Base-by-base conservation (phyloP, 495 filamentous ascomycete genomes). In the Apodospora peruviana region DNA sequence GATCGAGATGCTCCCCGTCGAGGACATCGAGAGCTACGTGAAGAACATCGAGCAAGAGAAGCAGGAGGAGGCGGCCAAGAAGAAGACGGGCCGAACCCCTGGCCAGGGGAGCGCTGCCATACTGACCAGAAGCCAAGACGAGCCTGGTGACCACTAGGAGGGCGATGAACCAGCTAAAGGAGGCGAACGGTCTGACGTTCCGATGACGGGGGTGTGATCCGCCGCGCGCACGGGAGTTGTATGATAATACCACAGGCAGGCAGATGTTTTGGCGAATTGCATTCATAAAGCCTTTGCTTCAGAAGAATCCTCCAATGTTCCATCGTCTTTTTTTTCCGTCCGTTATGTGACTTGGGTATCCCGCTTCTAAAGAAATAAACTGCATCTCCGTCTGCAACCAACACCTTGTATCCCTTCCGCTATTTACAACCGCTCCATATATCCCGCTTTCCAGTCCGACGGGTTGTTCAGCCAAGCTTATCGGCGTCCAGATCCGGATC, bases 41-140 rank as follows among this genome's bases (percentile, higher is more conserved):
- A 96, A 96, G 83, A 91, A 78, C 74, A 97, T 98, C 59, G 94
- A 98, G 76, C 85, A 88, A 52, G 93, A 97, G 81, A 98, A 98
- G 80, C 90, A 96, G 64, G 93, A 96, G 72, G 93, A 97, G 74
- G 91, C 91, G 10, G 87, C 87, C 25, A 91, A 87, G 79, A 96
- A 96, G 85, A 94, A 96, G 81, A 87, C 82, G 18, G 83, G 86
- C 41, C 81, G 87, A 46, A 81, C 79, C 52, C 80, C 84, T 12
- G 88, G 87, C 37, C 85, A 84, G 47, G 87, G 87, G 40, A 87
- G 77, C 52, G 82, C 87, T 3, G 82, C 89, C 27, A 91, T 91
- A 56, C 69, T 88, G 65, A 91, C 88, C 23, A 77, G 83, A 52
- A 73, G 75, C 40, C 75, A 80, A 56, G 80, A 77, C n/a, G 38